Evolutionary conservation across 1,284 basidiomycete genomes (phyloP).

Genomic region (Microbotryum violaceum): DNA sequence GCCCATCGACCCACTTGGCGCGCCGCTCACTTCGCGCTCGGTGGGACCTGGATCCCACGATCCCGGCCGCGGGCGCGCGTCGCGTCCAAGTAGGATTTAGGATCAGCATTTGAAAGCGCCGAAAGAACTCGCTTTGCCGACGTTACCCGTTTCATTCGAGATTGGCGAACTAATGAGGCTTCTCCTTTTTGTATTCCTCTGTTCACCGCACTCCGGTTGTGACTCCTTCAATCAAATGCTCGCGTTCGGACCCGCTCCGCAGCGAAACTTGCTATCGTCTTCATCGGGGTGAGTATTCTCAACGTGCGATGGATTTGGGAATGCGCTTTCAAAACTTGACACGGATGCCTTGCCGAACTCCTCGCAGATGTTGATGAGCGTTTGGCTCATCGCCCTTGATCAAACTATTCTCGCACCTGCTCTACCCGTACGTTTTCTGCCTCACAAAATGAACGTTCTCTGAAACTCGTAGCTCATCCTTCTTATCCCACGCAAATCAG

Average conservation of each 20-base stretch:
- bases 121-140: neutral
- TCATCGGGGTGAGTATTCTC: constrained; percentile 26
- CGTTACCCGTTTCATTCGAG: too few relatives aligned
- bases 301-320: neutral
- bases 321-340: too few relatives aligned
- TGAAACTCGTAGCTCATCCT: neutral
- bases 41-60: neutral
- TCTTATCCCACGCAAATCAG: neutral
- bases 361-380: neutral
- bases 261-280: constrained; percentile 28
- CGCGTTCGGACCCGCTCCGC: neutral
- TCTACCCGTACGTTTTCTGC: constrained; percentile 32
- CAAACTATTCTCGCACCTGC: constrained; percentile 46
- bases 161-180: neutral
- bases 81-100: neutral
- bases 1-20: neutral
- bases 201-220: neutral
- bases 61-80: neutral
- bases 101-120: neutral
- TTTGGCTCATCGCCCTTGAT: constrained; percentile 41
- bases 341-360: too few relatives aligned
- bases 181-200: neutral
- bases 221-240: neutral
- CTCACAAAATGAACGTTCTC: neutral
- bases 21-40: too few relatives aligned